phyloP scores from a whole-genome alignment of 1,284 basidiomycete genomes.

The Austroboletus novae-zelandiae region DNA sequence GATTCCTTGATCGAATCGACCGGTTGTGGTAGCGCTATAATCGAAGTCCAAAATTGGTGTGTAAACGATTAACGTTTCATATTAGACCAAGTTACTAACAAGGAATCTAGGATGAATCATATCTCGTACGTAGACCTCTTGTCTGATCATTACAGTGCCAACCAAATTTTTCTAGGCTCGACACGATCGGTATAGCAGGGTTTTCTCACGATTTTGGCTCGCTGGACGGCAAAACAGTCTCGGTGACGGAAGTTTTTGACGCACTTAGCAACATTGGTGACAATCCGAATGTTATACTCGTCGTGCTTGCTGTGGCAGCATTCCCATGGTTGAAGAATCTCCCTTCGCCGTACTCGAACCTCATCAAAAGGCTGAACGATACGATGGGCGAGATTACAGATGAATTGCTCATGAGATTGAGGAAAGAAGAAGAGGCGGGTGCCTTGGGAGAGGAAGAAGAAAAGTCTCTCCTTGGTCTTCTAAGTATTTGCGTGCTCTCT shows the following conservation, averaged over 20 bases:
- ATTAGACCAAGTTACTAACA: no score
- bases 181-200: conserved; percentile 59
- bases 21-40: conserved; percentile 30
- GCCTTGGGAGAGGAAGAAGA: conserved; percentile 34
- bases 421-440: conserved; percentile 39
- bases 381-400: conserved; percentile 47
- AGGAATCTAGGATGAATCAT: conserved; percentile 46
- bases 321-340: conserved; percentile 45
- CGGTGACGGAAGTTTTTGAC: conserved; percentile 48
- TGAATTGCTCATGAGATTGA: conserved; percentile 42
- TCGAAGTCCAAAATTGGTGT: conserved; percentile 48
- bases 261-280: conserved; percentile 26
- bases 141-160: conserved; percentile 8
- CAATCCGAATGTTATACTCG: conserved; percentile 10
- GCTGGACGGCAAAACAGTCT: conserved; percentile 45
- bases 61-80: background rate
- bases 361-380: conserved; percentile 37
- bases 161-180: conserved; percentile 43
- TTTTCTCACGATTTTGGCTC: conserved; percentile 60
- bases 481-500: conserved; percentile 9
- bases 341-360: conserved; percentile 39
- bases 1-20: conserved; percentile 43
- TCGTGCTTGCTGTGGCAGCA: conserved; percentile 38
- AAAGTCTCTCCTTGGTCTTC: conserved; percentile 46
- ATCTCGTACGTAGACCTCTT: conserved; percentile 38